phyloP scores from a whole-genome alignment of 495 filamentous ascomycete genomes.

The Xylaria acuta region DNA sequence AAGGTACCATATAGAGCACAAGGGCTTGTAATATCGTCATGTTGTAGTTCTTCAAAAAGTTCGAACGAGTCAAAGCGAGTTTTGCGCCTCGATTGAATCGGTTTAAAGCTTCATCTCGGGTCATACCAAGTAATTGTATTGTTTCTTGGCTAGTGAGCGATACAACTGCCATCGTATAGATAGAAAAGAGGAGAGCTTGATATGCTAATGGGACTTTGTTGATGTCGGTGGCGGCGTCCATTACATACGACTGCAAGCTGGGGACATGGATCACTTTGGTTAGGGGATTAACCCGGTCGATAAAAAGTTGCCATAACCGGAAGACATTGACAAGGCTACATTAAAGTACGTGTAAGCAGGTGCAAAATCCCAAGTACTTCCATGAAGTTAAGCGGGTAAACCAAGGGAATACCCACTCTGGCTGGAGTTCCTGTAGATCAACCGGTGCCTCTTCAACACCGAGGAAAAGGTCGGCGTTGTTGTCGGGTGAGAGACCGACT shows the following conservation, averaged over 20 bases:
- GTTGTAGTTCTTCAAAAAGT: conserved; percentile 57
- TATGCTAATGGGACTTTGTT: conserved; percentile 37
- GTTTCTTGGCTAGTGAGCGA: conserved; percentile 43
- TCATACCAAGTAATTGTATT: conserved; percentile 42
- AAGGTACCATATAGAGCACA: conserved; percentile 58
- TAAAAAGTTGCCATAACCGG: conserved; percentile 31
- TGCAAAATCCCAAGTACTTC: conserved; percentile 2
- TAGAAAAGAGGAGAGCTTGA: conserved; percentile 48
- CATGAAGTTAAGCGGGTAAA: not conserved
- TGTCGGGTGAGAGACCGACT: conserved; percentile 17
- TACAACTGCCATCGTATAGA: conserved; percentile 45
- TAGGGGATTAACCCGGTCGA: conserved; percentile 62
- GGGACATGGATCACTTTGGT: conserved; percentile 63
- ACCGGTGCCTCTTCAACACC: conserved; percentile 19
- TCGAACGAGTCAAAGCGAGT: conserved; percentile 45
- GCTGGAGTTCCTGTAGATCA: conserved; percentile 23
- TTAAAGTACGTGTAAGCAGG: conserved; percentile 30
- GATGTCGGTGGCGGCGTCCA: conserved; percentile 46
- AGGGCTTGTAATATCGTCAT: conserved; percentile 64
- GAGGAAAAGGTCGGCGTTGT: conserved; percentile 21
- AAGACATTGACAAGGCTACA: conserved; percentile 37
- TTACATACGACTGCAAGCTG: conserved; percentile 48
- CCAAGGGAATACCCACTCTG: conserved; percentile 18
- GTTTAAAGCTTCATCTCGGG: conserved; percentile 30
- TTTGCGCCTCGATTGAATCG: conserved; percentile 41